These are phyloP conservation scores for Flueggea neowawraea DNA, from an alignment of 441 rosid species.

Conservation along the genomic window DNA sequence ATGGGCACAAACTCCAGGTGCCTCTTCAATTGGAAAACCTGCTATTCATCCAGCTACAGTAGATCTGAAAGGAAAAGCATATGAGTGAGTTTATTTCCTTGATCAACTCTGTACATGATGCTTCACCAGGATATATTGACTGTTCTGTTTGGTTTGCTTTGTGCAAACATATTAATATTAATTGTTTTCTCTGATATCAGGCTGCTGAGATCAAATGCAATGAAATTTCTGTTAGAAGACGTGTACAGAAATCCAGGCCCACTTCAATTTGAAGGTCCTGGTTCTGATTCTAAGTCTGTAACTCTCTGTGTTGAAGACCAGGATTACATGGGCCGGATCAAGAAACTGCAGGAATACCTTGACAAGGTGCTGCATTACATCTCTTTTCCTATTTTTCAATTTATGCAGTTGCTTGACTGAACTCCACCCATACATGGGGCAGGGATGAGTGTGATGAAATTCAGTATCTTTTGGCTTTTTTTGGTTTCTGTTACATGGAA, in stretches of 20 bases:
- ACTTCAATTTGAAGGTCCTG: constrained; percentile 95
- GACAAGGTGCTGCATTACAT: constrained; percentile 54
- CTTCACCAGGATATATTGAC: background rate
- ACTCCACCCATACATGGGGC: background rate
- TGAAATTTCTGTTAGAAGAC: constrained; percentile 79
- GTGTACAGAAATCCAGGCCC: constrained; percentile 98
- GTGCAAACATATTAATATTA: background rate
- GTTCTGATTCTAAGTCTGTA: constrained; percentile 89
- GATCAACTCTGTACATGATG: background rate
- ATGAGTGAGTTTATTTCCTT: constrained; percentile 55
- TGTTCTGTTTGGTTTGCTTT: background rate
- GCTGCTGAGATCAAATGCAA: constrained; percentile 73
- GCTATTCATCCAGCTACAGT: constrained; percentile 95
- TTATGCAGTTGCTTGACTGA: background rate
- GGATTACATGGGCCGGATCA: constrained; percentile 99
- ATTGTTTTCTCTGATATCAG: constrained; percentile 37
- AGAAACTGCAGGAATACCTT: constrained; percentile 84
- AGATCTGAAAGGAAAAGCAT: constrained; percentile 95
- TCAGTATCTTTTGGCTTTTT: too few relatives aligned
- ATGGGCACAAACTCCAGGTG: constrained; percentile 81
- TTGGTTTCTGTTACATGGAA: too few relatives aligned
- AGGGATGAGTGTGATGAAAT: background rate
- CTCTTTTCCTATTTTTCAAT: background rate
- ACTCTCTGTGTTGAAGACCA: constrained; percentile 93
- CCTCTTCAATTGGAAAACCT: constrained; percentile 81